These are phyloP conservation scores for Epichloe brachyelytri DNA, from an alignment of 2,329 filamentous ascomycete species.

Conservation along the genomic window DNA sequence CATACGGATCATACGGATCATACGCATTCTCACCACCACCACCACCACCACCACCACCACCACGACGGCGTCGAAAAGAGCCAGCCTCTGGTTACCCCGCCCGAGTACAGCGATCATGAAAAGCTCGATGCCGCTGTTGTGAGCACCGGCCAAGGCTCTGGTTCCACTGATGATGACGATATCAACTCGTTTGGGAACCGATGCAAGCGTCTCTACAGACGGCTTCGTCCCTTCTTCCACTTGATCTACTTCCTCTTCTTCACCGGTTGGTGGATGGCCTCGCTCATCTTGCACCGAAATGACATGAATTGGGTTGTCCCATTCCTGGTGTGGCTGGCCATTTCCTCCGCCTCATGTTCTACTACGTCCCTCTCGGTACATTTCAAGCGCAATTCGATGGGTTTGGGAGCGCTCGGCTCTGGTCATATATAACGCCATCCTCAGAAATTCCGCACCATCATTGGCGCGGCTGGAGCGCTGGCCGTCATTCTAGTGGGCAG, in stretches of 20 bases:
- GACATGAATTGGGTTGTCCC: slow-evolving; percentile 73
- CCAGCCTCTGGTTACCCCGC: slow-evolving; percentile 13
- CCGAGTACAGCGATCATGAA: slow-evolving; percentile 28
- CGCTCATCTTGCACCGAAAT: slow-evolving; percentile 56
- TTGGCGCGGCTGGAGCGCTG: slow-evolving; percentile 51
- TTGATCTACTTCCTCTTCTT: slow-evolving; percentile 30
- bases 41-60: slow-evolving; percentile 10
- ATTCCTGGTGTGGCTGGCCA: slow-evolving; percentile 66
- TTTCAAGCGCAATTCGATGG: slow-evolving; percentile 53
- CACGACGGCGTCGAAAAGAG: slow-evolving; percentile 13
- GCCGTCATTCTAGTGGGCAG: slow-evolving; percentile 65
- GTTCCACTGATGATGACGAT: slow-evolving; percentile 9
- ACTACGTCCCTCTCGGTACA: slow-evolving; percentile 54
- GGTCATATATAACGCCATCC: slow-evolving; percentile 51
- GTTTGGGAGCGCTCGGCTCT: slow-evolving; percentile 55
- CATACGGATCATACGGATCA: too few relatives aligned
- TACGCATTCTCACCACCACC: slow-evolving; percentile 5
- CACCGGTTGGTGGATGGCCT: slow-evolving; percentile 63
- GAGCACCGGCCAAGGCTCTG: slow-evolving; percentile 15
- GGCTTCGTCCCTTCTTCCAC: slow-evolving; percentile 33
- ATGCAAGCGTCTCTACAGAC: slow-evolving; percentile 28
- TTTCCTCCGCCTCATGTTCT: slow-evolving; percentile 63
- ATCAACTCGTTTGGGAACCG: slow-evolving; percentile 8
- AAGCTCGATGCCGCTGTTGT: slow-evolving; percentile 22
- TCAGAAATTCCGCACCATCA: slow-evolving; percentile 47